Evolutionary conservation across 352 stramenopile species (phyloP).

Genomic region (Peronospora tabacina): DNA sequence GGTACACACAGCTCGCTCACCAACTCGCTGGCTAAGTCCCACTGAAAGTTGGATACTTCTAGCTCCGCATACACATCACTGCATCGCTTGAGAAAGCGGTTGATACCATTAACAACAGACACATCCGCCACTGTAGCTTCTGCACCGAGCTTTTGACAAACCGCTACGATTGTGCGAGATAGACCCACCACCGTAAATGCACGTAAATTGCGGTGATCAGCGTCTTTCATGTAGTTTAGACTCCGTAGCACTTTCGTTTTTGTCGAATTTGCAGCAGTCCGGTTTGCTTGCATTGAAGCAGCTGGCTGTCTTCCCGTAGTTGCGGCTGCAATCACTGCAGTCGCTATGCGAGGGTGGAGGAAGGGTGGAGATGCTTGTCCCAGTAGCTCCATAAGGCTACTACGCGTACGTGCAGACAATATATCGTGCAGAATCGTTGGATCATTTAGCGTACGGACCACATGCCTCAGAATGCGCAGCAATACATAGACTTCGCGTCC

Average conservation of each 20-base stretch:
- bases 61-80: conserved; percentile 63
- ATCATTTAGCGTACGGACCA: conserved; percentile 53
- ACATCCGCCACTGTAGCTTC: conserved; percentile 35
- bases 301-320: conserved; percentile 12
- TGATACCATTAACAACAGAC: conserved; percentile 39
- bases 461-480: conserved; percentile 50
- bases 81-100: conserved; percentile 58
- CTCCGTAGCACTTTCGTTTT: conserved; percentile 43
- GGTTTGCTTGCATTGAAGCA: conserved; percentile 8
- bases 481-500: conserved; percentile 67
- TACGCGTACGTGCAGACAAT: conserved; percentile 37
- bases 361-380: conserved; percentile 55
- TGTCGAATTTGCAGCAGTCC: conserved; percentile 5
- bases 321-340: conserved; percentile 46
- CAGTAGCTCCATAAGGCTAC: conserved; percentile 45
- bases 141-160: conserved; percentile 53
- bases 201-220: conserved; percentile 41
- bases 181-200: conserved; percentile 61
- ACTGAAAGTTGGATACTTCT: conserved; percentile 75
- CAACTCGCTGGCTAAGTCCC: conserved; percentile 63
- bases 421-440: conserved; percentile 34
- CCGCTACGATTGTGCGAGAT: conserved; percentile 46
- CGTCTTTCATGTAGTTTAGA: conserved; percentile 40
- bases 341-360: conserved; percentile 47
- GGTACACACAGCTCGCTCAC: conserved; percentile 61